A percentile compares a stretch with the other conserved stretches of the same genome.
phyloP scores from a whole-genome alignment of 2,329 filamentous ascomycete species.

The Hypoxylon sp. region DNA sequence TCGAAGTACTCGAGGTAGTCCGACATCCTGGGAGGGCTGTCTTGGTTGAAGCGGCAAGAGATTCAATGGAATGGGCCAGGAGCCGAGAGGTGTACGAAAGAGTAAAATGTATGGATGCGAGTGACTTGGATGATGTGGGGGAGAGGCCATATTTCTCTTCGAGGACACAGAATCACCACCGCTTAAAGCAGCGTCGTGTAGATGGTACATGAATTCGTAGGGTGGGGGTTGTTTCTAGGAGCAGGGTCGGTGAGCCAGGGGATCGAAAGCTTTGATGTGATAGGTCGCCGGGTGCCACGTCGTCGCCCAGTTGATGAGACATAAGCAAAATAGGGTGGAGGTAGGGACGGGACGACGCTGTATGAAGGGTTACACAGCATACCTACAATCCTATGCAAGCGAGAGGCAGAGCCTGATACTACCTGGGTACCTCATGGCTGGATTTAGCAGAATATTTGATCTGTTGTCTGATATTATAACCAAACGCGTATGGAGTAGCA shows the following conservation, averaged over 20 bases:
- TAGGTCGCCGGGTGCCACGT: slow-evolving; percentile 38
- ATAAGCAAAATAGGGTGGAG: slow-evolving; percentile 36
- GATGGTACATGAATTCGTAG: slow-evolving; percentile 47
- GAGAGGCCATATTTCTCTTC: slow-evolving; percentile 44
- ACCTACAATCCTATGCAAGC: background rate
- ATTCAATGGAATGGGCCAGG: slow-evolving; percentile 11
- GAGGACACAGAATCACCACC: background rate
- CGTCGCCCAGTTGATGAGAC: slow-evolving; percentile 46
- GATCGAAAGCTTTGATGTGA: slow-evolving; percentile 16
- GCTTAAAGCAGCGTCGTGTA: too few relatives aligned
- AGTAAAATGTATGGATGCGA: background rate
- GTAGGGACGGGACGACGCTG: slow-evolving; percentile 13
- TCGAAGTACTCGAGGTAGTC: slow-evolving; percentile 44
- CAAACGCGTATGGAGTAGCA: background rate
- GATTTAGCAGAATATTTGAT: too few relatives aligned
- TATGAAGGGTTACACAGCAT: slow-evolving; percentile 32
- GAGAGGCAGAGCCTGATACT: background rate
- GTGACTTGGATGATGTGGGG: slow-evolving; percentile 21
- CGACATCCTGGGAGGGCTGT: slow-evolving; percentile 46
- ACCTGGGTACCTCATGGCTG: background rate
- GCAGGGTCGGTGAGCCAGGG: background rate
- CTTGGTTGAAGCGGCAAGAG: slow-evolving; percentile 46
- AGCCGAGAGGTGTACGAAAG: slow-evolving; percentile 1
- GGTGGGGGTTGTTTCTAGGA: slow-evolving; percentile 37
- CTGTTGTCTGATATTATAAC: too few relatives aligned